Evolutionary conservation across 257 asterid species (phyloP), one percentile per base, ranked within the genome.

Genomic region (Coffea canephora): DNA sequence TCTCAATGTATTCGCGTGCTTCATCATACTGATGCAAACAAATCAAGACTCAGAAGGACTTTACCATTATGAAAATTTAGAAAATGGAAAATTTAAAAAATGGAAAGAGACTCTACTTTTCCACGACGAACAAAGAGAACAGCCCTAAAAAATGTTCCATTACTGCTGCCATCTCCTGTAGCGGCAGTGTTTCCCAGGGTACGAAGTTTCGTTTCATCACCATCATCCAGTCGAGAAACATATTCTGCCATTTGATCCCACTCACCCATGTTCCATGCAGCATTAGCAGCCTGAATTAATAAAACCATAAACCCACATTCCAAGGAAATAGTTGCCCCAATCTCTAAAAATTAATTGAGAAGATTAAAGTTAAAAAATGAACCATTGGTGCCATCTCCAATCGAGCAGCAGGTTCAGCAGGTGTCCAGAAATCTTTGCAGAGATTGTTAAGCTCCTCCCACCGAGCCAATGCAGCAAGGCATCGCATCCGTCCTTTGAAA

Each of bases 241-340:
- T 96, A 96, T 46, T 96, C 99, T 61, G 96, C 89, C 99, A 96
- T 96, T 88, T 96, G 98, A 86, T 96, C 99, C 99, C 99, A 96
- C 84, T 96, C 99, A 68, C 98, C 97, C 99, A 96, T 96, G 95
- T 96, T 94, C 99, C 99, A 96, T 83, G 99, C 99, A 91, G 98
- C 97, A 78, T 4, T 81, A 79, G 99, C 98, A 89, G 99, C 99
- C 99, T 96, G 85, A 78, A 83, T 67, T 59, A 86, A 74, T 11
- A 71, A 80, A n/a, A 76, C 75, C 61, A 71, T 16, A 27, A 50
- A 81, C 34, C 34, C 73, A 71, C 41, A 61, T n/a, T 76, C 71
- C 45, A 77, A 77, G 73, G 39, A 81, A 46, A 46, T 57, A 64
- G 50, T 45, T 77, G n/a, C 52, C 46, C 46, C 64, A 43, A 61